Evolutionary conservation across 306 rosid genomes (phyloP).

Genomic region (Vicia villosa): DNA sequence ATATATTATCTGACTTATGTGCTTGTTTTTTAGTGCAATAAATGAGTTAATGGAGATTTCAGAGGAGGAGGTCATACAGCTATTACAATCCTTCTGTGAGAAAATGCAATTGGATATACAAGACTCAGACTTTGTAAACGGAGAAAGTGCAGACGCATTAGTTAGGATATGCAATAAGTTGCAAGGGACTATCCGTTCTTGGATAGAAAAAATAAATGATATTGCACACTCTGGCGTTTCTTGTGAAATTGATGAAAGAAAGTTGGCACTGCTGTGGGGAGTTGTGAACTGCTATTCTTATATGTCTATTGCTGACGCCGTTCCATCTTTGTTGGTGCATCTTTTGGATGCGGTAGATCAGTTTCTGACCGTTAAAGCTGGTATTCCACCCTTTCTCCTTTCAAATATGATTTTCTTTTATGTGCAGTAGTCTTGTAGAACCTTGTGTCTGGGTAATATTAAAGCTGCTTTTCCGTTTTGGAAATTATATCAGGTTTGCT

Average conservation of each 20-base stretch:
- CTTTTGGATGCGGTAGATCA: slow-evolving; percentile 65
- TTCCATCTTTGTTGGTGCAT: slow-evolving; percentile 56
- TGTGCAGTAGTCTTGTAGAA: slow-evolving; percentile 11
- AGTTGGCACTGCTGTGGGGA: slow-evolving; percentile 78
- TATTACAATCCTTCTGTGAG: slow-evolving; percentile 63
- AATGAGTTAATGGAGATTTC: slow-evolving; percentile 61
- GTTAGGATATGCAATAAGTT: slow-evolving; percentile 58
- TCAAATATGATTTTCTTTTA: slow-evolving; percentile 8
- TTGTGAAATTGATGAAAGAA: slow-evolving; percentile 49
- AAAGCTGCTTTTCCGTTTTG: slow-evolving; percentile 23
- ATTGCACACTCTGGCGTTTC: slow-evolving; percentile 37
- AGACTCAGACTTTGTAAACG: slow-evolving; percentile 40
- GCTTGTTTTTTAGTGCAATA: slow-evolving; percentile 60
- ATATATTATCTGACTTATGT: slow-evolving; percentile 30
- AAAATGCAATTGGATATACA: slow-evolving; percentile 46
- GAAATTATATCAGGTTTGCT: slow-evolving; percentile 1
- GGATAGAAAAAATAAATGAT: slow-evolving; percentile 50
- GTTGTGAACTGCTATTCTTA: slow-evolving; percentile 66
- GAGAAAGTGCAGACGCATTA: slow-evolving; percentile 42
- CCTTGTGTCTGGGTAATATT: slow-evolving; percentile 13
- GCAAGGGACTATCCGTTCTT: slow-evolving; percentile 42
- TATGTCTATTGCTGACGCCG: slow-evolving; percentile 45
- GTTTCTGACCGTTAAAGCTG: slow-evolving; percentile 49
- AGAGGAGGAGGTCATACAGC: slow-evolving; percentile 59
- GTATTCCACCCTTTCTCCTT: slow-evolving; percentile 45